These are phyloP conservation scores for Piper betle DNA, from an alignment of 164 flowering plant genomes.

Conservation along the genomic window DNA sequence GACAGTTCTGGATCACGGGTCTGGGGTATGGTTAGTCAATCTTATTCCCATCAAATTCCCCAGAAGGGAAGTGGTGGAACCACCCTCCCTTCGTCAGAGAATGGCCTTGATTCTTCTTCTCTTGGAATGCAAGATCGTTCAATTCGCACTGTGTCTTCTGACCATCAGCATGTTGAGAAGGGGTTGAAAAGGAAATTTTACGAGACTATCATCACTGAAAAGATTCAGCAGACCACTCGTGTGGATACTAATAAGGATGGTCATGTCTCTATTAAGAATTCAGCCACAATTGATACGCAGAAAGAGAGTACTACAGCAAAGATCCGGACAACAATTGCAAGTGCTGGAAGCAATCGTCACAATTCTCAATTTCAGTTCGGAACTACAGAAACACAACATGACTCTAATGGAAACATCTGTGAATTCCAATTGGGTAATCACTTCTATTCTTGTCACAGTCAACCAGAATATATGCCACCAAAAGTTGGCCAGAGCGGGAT, in stretches of 20 bases:
- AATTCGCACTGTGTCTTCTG: constrained; percentile 12
- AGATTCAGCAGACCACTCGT: constrained; percentile 9
- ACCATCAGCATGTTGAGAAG: constrained; percentile 9
- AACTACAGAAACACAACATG: background rate
- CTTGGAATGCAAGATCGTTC: constrained; percentile 10
- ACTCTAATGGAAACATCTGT: background rate
- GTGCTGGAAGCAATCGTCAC: background rate
- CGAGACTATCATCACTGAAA: constrained; percentile 4
- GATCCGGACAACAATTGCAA: background rate
- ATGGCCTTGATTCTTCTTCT: constrained; percentile 11
- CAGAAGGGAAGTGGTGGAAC: constrained; percentile 3
- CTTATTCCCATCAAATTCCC: background rate
- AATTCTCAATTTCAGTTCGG: background rate
- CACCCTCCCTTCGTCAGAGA: constrained; percentile 5
- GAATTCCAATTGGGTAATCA: background rate
- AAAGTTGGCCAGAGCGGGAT: background rate
- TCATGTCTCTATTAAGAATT: background rate
- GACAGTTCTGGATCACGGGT: background rate
- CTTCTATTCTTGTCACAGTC: background rate
- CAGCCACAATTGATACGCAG: background rate
- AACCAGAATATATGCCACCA: background rate
- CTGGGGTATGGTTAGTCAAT: constrained; percentile 4
- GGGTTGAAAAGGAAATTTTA: constrained; percentile 20
- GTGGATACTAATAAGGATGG: constrained; percentile 12
- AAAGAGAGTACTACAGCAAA: background rate